Conservation (phyloP, 108 stramenopile genomes). For the Conticribra weissflogii region DNA sequence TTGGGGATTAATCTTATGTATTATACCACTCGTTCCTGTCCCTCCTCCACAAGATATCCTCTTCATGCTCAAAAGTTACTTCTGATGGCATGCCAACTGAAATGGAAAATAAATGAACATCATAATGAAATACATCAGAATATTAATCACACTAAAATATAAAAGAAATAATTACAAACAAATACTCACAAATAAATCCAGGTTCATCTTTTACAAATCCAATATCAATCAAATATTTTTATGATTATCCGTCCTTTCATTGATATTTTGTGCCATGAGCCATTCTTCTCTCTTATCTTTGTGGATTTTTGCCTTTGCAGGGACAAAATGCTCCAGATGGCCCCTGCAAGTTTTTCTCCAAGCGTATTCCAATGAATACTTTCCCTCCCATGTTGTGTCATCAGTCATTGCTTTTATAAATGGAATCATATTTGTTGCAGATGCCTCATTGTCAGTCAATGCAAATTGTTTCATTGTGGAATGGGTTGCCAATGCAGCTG, state of each 20-base stretch:
- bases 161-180: not conserved
- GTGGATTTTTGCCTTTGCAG: not conserved
- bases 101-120: no score
- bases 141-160: no score
- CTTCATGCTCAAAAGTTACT: no score
- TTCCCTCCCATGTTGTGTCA: not conserved
- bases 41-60: no score
- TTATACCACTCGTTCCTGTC: no score
- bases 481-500: not conserved
- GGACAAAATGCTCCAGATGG: not conserved
- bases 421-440: not conserved
- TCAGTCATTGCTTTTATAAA: not conserved
- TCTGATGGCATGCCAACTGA: no score
- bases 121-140: no score
- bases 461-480: not conserved
- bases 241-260: not conserved
- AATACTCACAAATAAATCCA: constrained; percentile 1
- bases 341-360: not conserved
- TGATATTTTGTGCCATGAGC: not conserved
- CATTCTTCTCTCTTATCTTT: constrained; percentile 8
- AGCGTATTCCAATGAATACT: not conserved
- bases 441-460: not conserved
- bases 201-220: not conserved
- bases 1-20: no score
- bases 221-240: not conserved